A percentile compares a stretch with the other conserved stretches of the same genome.
Conservation (phyloP, 2,329 filamentous ascomycete genomes). For the Epichloe scottii region DNA sequence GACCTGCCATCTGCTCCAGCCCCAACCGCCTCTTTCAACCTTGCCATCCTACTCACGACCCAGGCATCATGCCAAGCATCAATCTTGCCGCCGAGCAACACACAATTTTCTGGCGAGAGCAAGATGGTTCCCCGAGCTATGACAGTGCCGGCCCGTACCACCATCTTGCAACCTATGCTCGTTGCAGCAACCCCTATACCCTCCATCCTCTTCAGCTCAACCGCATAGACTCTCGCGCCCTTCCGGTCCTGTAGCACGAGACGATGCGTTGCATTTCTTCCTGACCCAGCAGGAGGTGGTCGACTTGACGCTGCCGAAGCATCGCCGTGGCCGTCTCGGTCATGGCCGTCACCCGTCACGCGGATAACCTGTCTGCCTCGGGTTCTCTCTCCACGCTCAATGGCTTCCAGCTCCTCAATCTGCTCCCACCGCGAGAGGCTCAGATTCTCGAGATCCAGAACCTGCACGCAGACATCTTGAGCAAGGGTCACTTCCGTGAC, state of each 20-base stretch:
- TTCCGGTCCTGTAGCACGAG: constrained; percentile 69
- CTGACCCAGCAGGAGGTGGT: not conserved
- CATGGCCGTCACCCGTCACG: constrained; percentile 29
- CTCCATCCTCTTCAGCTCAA: constrained; percentile 58
- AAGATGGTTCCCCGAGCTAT: constrained; percentile 69
- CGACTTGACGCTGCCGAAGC: not conserved
- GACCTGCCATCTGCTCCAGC: not conserved
- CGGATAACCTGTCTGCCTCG: constrained; percentile 74
- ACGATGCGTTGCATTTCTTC: constrained; percentile 54
- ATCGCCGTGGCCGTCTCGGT: not conserved
- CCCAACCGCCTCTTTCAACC: constrained; percentile 48
- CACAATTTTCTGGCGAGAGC: constrained; percentile 54
- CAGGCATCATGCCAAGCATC: constrained; percentile 70
- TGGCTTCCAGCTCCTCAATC: constrained; percentile 66
- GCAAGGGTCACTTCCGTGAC: constrained; percentile 43
- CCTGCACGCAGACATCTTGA: constrained; percentile 60
- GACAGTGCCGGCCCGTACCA: constrained; percentile 51
- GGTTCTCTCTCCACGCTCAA: constrained; percentile 59
- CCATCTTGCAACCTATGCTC: constrained; percentile 68
- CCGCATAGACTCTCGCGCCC: constrained; percentile 54
- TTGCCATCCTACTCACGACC: constrained; percentile 57
- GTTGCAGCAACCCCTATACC: constrained; percentile 52
- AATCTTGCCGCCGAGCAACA: constrained; percentile 78
- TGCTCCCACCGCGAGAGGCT: constrained; percentile 73
- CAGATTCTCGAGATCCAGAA: constrained; percentile 79